Evolutionary conservation across 2,329 filamentous ascomycete genomes (phyloP).

Genomic region (Fonsecaea erecta): DNA sequence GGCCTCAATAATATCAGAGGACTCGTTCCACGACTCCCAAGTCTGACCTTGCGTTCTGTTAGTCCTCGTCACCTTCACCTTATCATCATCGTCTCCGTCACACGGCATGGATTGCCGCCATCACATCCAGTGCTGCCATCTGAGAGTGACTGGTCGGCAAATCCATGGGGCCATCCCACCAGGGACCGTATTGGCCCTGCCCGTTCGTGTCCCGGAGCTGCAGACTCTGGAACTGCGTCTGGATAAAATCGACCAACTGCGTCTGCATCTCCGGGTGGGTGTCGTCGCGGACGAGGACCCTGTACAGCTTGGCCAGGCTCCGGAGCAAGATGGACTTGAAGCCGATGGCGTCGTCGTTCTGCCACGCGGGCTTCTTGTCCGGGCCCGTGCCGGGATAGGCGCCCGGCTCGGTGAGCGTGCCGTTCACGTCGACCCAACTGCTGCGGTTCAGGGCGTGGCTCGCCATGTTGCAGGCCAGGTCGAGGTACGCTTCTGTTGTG

Average conservation of each 20-base stretch:
- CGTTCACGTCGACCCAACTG: constrained; percentile 28
- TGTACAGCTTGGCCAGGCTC: constrained; percentile 29
- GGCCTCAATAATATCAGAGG: not conserved
- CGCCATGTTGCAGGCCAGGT: constrained; percentile 28
- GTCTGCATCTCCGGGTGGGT: constrained; percentile 13
- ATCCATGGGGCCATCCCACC: constrained; percentile 32
- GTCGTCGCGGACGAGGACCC: constrained; percentile 10
- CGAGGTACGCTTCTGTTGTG: constrained; percentile 17
- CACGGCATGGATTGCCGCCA: constrained; percentile 31
- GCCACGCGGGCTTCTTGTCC: constrained; percentile 8
- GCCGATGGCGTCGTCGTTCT: constrained; percentile 31
- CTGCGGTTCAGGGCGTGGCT: constrained; percentile 23
- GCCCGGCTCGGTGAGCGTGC: constrained; percentile 27
- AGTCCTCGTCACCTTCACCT: not conserved
- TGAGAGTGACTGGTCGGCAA: constrained; percentile 33
- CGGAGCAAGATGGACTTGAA: constrained; percentile 34
- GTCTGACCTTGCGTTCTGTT: not conserved
- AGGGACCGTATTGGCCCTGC: constrained; percentile 30
- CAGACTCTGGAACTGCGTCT: constrained; percentile 24
- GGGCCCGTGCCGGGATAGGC: constrained; percentile 25
- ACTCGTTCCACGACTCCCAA: not conserved
- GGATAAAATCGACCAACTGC: constrained; percentile 21
- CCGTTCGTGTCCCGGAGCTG: constrained; percentile 24
- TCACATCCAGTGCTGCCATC: constrained; percentile 31
- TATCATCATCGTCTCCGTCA: not conserved